These are phyloP conservation scores for Suillus sp. DNA, from an alignment of 768 basidiomycete species.

Conservation along the genomic window DNA sequence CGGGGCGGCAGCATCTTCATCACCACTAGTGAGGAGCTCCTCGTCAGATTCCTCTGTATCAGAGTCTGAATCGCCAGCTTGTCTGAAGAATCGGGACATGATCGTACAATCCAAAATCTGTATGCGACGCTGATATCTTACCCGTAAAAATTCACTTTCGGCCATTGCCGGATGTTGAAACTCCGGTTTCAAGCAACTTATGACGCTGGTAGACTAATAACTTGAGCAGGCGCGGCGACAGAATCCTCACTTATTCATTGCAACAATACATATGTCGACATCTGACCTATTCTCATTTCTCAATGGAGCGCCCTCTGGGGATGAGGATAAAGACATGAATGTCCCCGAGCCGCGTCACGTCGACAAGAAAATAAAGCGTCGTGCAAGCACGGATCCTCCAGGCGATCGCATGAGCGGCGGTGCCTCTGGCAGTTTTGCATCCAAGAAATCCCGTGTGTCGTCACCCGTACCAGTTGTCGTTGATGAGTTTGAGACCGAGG, in stretches of 20 bases:
- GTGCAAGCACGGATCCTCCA: constrained; percentile 11
- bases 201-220: background rate
- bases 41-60: constrained; percentile 75
- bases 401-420: constrained; percentile 7
- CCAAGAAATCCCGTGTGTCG: constrained; percentile 62
- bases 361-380: constrained; percentile 31
- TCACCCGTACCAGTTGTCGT: constrained; percentile 77
- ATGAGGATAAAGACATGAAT: constrained; percentile 28
- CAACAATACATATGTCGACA: background rate
- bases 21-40: constrained; percentile 71
- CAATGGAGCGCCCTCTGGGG: constrained; percentile 22
- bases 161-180: background rate
- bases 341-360: constrained; percentile 3
- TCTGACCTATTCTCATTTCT: constrained; percentile 38
- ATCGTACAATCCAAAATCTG: background rate
- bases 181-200: background rate
- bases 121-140: background rate
- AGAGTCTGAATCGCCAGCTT: constrained; percentile 80
- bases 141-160: background rate
- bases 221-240: background rate
- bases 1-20: constrained; percentile 56
- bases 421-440: constrained; percentile 34
- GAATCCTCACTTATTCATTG: background rate
- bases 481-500: constrained; percentile 94
- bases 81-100: constrained; percentile 92